Evolutionary conservation across 2,329 filamentous ascomycete species (phyloP).

Genomic region (Xylaria sp.): DNA sequence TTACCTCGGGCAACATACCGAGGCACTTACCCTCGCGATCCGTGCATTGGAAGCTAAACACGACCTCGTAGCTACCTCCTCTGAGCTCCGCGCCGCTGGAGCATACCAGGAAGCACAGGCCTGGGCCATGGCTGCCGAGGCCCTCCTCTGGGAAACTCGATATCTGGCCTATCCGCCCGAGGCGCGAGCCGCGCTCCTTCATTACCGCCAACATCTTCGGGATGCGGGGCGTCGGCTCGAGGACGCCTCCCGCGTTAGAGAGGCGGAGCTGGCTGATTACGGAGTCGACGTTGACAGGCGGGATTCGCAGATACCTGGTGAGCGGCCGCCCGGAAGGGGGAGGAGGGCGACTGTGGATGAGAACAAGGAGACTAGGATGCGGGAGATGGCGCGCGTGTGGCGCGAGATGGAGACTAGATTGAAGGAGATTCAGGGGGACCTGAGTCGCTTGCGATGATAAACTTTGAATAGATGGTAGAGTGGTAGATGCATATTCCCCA

Average conservation of each 20-base stretch:
- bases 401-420: slow-evolving; percentile 62
- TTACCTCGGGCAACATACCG: slow-evolving; percentile 56
- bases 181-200: slow-evolving; percentile 55
- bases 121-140: slow-evolving; percentile 53
- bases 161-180: slow-evolving; percentile 58
- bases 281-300: slow-evolving; percentile 56
- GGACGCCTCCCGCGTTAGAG: slow-evolving; percentile 56
- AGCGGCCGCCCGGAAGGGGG: slow-evolving; percentile 26
- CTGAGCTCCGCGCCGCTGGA: slow-evolving; percentile 62
- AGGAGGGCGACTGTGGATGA: slow-evolving; percentile 33
- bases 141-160: slow-evolving; percentile 51
- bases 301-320: slow-evolving; percentile 52
- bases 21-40: slow-evolving; percentile 57
- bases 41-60: slow-evolving; percentile 66
- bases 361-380: slow-evolving; percentile 61
- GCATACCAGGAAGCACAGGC: slow-evolving; percentile 57
- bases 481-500: background rate
- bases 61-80: slow-evolving; percentile 60
- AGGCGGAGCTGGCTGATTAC: slow-evolving; percentile 61
- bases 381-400: slow-evolving; percentile 65
- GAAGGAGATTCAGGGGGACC: slow-evolving; percentile 61
- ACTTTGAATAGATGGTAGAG: too few relatives aligned
- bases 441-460: slow-evolving; percentile 50
- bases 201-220: slow-evolving; percentile 61
- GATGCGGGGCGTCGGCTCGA: slow-evolving; percentile 60